Evolutionary conservation across 139 green algal species (phyloP), one percentile per base, ranked within the genome.

Genomic region (Picochlorum sp.): DNA sequence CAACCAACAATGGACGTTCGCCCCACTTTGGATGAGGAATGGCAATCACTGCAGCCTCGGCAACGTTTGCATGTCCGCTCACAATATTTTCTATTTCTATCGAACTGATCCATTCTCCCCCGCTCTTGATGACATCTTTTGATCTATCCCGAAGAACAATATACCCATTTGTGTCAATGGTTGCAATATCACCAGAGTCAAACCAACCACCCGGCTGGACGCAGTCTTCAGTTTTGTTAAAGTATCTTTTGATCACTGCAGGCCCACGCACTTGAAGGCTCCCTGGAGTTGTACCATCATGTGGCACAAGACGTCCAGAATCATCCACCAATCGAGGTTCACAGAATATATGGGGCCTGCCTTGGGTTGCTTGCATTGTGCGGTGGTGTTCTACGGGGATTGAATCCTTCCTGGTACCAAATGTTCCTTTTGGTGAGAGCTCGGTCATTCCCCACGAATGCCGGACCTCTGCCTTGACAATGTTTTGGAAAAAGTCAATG

Each of bases 81-180:
- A 74, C 78, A 1, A 64, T 64, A 23, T 84, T 86, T 52, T 90
- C 83, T 16, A 90, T 67, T 23, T 80, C 68, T 14, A 89, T 80
- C 32, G 32, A 69, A 57, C 52, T 73, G 55, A 90, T 86, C 82
- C 82, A 90, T 67, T 91, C 84, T 7, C 84, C 84, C 3, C 84
- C 84, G 20, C 37, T 74, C 65, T 95, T 94, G 63, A 95, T 89
- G 9, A 95, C 81, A 65, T 95, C 88, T 65, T 95, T 95, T 74
- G 62, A 71, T 21, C 86, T 69, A 69, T 93, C 86, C 8, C 59
- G 73, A 63, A 79, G 75, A 41, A 65, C 44, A 79, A 95, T 91
- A 62, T 79, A 60, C 6, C 88, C 88, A 4, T 66, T 45, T 0
- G 23, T 2, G 57, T 92, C 81, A 14, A 95, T 87, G 6, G 71